A percentile compares a stretch with the other conserved stretches of the same genome.
These are phyloP conservation scores for Penicillium sp. DNA, from an alignment of 2,329 filamentous ascomycete species.

Conservation along the genomic window DNA sequence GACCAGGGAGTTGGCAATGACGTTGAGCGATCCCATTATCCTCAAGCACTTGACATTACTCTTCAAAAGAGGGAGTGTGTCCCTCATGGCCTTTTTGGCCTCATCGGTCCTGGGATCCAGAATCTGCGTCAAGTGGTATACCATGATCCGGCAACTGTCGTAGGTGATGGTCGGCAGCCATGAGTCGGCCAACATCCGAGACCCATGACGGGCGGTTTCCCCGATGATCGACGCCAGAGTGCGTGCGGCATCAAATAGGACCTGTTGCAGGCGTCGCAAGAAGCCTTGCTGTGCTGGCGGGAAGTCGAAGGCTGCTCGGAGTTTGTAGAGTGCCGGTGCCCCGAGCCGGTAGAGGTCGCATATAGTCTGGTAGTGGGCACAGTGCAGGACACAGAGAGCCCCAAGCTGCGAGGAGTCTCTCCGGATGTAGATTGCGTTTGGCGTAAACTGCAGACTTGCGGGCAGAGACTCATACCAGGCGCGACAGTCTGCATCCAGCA, in stretches of 20 bases:
- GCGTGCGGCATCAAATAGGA: slow-evolving; percentile 26
- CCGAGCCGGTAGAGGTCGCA: slow-evolving; percentile 23
- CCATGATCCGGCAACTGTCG: slow-evolving; percentile 49
- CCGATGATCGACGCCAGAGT: slow-evolving; percentile 25
- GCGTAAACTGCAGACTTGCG: slow-evolving; percentile 20
- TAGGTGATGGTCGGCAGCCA: slow-evolving; percentile 49
- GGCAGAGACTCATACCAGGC: slow-evolving; percentile 23
- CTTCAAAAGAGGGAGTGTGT: slow-evolving; percentile 17
- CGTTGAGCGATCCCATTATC: slow-evolving; percentile 21
- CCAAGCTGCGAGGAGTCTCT: slow-evolving; percentile 23
- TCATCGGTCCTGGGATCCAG: slow-evolving; percentile 27
- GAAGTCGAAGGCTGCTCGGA: slow-evolving; percentile 23
- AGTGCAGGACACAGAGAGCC: slow-evolving; percentile 21
- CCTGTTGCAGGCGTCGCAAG: slow-evolving; percentile 18
- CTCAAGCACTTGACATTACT: slow-evolving; percentile 23
- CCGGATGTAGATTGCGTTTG: slow-evolving; percentile 20
- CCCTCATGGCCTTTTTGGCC: slow-evolving; percentile 25
- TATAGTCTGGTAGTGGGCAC: slow-evolving; percentile 22
- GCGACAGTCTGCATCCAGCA: slow-evolving; percentile 20
- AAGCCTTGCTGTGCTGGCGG: slow-evolving; percentile 22
- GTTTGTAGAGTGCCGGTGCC: slow-evolving; percentile 22
- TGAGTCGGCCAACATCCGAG: slow-evolving; percentile 45
- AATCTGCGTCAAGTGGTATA: slow-evolving; percentile 49
- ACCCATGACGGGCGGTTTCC: slow-evolving; percentile 45
- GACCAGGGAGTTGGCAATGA: slow-evolving; percentile 23